These are phyloP conservation scores for Lasiosphaeria ovina DNA, from an alignment of 495 filamentous ascomycete genomes.

Conservation along the genomic window DNA sequence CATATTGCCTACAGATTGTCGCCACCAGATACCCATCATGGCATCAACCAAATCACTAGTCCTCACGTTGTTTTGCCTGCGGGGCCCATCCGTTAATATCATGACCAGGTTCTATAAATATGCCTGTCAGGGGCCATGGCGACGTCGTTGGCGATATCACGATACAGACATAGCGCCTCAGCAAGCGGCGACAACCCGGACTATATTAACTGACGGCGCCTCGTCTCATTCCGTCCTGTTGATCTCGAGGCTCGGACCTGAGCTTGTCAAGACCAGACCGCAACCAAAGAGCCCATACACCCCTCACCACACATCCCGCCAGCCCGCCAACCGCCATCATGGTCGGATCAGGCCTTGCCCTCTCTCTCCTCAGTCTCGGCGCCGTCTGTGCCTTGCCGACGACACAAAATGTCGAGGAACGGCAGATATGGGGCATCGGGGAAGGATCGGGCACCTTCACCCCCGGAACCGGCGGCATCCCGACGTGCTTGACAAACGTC, in stretches of 20 bases:
- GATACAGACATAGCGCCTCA: background rate
- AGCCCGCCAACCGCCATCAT: constrained; percentile 20
- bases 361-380: constrained; percentile 32
- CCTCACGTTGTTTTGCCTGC: constrained; percentile 18
- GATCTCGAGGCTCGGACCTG: constrained; percentile 14
- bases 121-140: constrained; percentile 10
- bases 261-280: constrained; percentile 15
- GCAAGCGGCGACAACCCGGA: background rate
- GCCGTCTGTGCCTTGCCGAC: constrained; percentile 31
- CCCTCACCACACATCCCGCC: constrained; percentile 4
- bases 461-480: constrained; percentile 15
- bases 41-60: constrained; percentile 18
- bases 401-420: constrained; percentile 20
- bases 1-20: constrained; percentile 37
- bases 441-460: constrained; percentile 15
- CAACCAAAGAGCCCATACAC: constrained; percentile 9
- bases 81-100: constrained; percentile 12
- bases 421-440: constrained; percentile 23
- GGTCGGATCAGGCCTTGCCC: constrained; percentile 28
- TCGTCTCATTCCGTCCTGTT: constrained; percentile 2
- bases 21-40: constrained; percentile 25
- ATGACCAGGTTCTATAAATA: constrained; percentile 30
- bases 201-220: constrained; percentile 25
- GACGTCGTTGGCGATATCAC: constrained; percentile 6
- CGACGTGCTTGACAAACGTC: constrained; percentile 16